Base-by-base conservation (phyloP, 306 rosid genomes). In the Quercus alba region DNA sequence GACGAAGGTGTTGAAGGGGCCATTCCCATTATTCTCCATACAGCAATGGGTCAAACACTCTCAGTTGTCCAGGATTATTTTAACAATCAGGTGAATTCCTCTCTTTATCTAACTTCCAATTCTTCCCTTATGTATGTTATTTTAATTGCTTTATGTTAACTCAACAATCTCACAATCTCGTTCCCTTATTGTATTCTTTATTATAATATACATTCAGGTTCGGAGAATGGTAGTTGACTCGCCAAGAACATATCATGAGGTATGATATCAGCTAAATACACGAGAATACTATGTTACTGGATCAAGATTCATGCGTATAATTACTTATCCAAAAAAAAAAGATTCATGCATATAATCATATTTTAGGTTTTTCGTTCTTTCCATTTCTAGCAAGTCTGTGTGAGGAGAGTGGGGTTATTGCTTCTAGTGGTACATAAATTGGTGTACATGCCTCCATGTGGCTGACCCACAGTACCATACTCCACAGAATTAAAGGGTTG, bases 1-100 rank as follows among this genome's bases (percentile, higher is more conserved):
- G 99, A 93, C 88, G 99, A 95, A 91, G 98, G 99, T 55, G 88
- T 93, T 46, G 96, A 91, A 74, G 99, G 99, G 82, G 94, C 99
- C 46, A 87, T 95, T 84, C 99, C 99, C 41, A 86, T 87, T 66
- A 85, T 95, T 84, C 85, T 95, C 86, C 98, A 95, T 83, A 81
- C 85, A 18, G 97, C 98, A 74, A 95, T 91, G 99, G 96, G 96
- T 73, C 99, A 95, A 87, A 95, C 99, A 17, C 98, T 93, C 69
- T 95, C 98, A 31, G 97, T 95, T 78, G 99, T 95, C 76, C 99
- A 93, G 88, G 99, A 95, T 89, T 95, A 89, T 88, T 95, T 95
- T 85, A 90, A 86, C 77, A 87, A 89, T 81, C 91, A 75, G 89
- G 99, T 95, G 80, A 76, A 75, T 77, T 79, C 78, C 23, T 68